Base-by-base conservation (phyloP, 306 rosid species). In the Fragaria vesca region DNA sequence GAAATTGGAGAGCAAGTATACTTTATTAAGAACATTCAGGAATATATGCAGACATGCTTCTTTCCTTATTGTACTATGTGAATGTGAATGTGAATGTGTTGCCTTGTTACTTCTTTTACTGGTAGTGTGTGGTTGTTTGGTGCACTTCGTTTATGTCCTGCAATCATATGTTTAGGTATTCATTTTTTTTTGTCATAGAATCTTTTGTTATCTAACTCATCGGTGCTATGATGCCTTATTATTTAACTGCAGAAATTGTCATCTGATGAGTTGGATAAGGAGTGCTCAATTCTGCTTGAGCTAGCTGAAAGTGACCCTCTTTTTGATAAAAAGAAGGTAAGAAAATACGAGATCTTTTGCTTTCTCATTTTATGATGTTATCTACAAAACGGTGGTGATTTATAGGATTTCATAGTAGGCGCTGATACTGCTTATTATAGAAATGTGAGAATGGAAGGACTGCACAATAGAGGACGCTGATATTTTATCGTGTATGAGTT, bases 291-390 rank as follows among this genome's bases (percentile, higher is more conserved):
- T 80, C 83, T 81, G 82, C 90, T 91, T n/a, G 94, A 93, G 80
- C 84, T 91, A 58, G 51, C 90, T 36, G 83, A 87, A 80, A 80
- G 48, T 36, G 97, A 95, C 81, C 75, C 58, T 69, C 81, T 88
- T 69, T 94, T 69, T 81, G 73, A 86, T 62, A 79, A 71, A 75
- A 95, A 88, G 91, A 86, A 89, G 96, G 99, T 93, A 62, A 85
- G 73, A 51, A 34, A 54, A 26, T 74, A 62, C 18, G n/a, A 32
- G 18, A 51, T 21, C 50, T 16, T 48, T 51, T 28, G n/a, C 46
- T 26, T 43, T 60, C 43, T 67, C 18, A 18, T 34, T 51, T 74
- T 50, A 20, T 72, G 38, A 20, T 61, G 45, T 75, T 50, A 15
- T 54, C 61, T 38, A 11, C 36, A 21, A 40, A 48, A 36, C n/a